Conservation (phyloP, 495 filamentous ascomycete species). For the Trichoderma gamsii region DNA sequence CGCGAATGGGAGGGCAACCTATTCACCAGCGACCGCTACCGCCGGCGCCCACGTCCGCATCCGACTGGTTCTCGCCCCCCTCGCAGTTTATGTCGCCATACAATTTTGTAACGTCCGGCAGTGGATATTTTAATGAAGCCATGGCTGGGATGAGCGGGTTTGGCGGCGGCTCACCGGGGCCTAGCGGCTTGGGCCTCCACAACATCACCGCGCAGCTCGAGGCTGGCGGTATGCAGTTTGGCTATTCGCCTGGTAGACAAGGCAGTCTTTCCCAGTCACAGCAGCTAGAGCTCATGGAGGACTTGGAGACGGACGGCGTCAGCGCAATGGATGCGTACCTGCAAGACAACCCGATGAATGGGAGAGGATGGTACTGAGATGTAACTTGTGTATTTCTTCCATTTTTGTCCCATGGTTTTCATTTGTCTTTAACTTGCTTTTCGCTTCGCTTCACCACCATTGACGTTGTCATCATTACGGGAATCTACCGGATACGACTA, state of each 20-base stretch:
- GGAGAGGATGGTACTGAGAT: background rate
- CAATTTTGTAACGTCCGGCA: conserved; percentile 43
- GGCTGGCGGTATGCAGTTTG: conserved; percentile 25
- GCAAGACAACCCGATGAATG: background rate
- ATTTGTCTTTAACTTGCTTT: background rate
- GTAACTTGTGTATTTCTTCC: background rate
- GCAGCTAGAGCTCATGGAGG: conserved; percentile 63
- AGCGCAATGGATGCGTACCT: conserved; percentile 57
- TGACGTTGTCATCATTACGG: background rate
- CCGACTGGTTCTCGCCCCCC: conserved; percentile 44
- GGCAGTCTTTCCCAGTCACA: conserved; percentile 64
- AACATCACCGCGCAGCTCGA: conserved; percentile 18
- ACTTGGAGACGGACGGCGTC: conserved; percentile 58
- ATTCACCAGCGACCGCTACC: conserved; percentile 30
- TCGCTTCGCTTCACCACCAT: background rate
- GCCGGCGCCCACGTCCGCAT: conserved; percentile 23
- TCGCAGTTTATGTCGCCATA: conserved; percentile 47
- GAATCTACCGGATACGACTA: conserved; percentile 4
- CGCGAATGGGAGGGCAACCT: conserved; percentile 25
- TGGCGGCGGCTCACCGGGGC: conserved; percentile 30
- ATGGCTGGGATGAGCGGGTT: conserved; percentile 38
- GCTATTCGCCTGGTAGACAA: conserved; percentile 40
- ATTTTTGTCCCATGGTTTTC: background rate
- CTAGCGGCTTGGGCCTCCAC: conserved; percentile 26
- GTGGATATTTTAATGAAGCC: conserved; percentile 37